Evolutionary conservation across 2,329 filamentous ascomycete species (phyloP), one percentile per base, ranked within the genome.

Genomic region (Cladosporium sp.): DNA sequence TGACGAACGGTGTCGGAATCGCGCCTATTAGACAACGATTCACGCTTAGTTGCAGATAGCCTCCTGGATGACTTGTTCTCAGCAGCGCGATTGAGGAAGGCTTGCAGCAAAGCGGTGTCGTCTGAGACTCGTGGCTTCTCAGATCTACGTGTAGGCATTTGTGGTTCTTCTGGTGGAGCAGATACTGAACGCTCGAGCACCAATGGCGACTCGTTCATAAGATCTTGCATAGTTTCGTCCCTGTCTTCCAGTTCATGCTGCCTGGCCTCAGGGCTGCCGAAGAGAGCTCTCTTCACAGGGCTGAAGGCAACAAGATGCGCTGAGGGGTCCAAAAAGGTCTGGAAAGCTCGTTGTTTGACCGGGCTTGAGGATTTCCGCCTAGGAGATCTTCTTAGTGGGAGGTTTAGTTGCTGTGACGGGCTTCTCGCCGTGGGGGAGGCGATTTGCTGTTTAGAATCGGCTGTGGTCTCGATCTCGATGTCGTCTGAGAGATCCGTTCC

Each of bases 61-160:
- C 62, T 60, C 28, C 61, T 57, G 15, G 61, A 57, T 15, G 56
- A 74, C 62, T 77, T 79, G 61, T 70, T 78, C 28, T 77, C 73
- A n/a, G 74, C 76, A n/a, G 77, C 76, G 8, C 77, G 75, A 17
- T 68, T 77, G 40, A 80, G 71, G 61, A 80, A 80, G 35, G 78
- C 76, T 59, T 77, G 77, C 4, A 80, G 67, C 15, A 79, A 65
- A 1, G 77, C 77, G 7, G 78, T 80, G 59, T 80, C 78, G 56
- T 78, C 77, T 67, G 60, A 79, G 48, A 64, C 72, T 59, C 57
- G 73, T 62, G 70, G 68, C 37, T 65, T 62, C 19, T 60, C 44
- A 25, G 63, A 59, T 59, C 61, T 67, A 22, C 57, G 62, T 32
- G 19, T 68, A 68, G 60, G 62, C 54, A 61, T 67, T 25, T 65